Base-by-base conservation (phyloP, 768 basidiomycete genomes). In the Daedalea quercina region DNA sequence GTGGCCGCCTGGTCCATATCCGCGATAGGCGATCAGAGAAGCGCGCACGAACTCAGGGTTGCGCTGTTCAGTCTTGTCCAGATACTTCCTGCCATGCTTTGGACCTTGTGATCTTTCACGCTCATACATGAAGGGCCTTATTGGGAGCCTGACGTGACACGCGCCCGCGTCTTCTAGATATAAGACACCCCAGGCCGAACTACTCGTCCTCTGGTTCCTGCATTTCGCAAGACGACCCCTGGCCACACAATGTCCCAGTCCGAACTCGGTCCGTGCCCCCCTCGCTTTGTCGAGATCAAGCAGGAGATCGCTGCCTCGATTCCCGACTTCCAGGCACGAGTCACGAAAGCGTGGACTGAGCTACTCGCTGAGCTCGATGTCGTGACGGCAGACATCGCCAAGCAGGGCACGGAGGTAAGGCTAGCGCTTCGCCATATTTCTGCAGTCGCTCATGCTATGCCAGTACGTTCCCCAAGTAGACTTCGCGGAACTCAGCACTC, bases 381-480 rank as follows among this genome's bases (percentile, higher is more conserved):
- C 31, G 67, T 69, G 4, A 79, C 77, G 9, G 65, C 68, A 35
- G 69, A 69, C 24, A 77, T 85, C 37, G 70, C 70, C 1, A 59
- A 69, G 45, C 64, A 70, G 53, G 82, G 82, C 2, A 66, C 77
- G 0, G 69, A 79, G 44, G 85, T 83, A 58, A 51, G 76, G 62
- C 20, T 11, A 20, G 20, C 54, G 33, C n/a, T 26, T 50, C 17
- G 6, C 25, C 49, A 23, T 35, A 24, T 33, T 25, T 9, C 19
- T 50, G 37, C 19, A 44, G 19, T 4, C 9, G 15, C 48, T 49
- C 20, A 43, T 49, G 19, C 17, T 44, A 23, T 42, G 50, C 17
- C 25, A 85, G 84, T 77, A 73, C 57, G 73, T 87, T 35, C 84
- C 85, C 3, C 78, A 81, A 64, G 76, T 87, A 45, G 69, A 77